Base-by-base conservation (phyloP, 2,329 filamentous ascomycete species). In the Madurella mycetomatis region DNA sequence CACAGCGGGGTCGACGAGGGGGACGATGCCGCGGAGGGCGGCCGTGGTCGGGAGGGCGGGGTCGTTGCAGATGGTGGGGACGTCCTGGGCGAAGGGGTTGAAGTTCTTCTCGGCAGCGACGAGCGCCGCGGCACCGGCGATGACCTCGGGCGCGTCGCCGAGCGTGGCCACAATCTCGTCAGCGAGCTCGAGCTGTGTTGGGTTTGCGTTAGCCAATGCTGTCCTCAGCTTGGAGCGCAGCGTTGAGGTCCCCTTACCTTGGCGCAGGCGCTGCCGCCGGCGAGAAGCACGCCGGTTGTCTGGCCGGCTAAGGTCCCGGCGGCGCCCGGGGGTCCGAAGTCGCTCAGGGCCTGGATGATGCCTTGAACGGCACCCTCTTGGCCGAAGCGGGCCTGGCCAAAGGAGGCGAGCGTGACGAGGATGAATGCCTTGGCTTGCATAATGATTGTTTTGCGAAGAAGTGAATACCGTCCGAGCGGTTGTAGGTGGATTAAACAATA, bases 71-170 rank as follows among this genome's bases (percentile, higher is more conserved):
- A 89, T 79, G 57, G 76, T 81, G 16, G 82, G 84, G 34, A 82
- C 75, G 63, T 72, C 73, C 58, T 80, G 77, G 53, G 70, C 79
- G 60, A 83, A 87, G 49, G 83, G 83, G 73, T 88, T 88, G 74
- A 86, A 86, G 78, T 88, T 88, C 70, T 86, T 84, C 75, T 87
- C 85, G 4, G 85, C 84, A 25, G 80, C 78, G 13, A 87, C 84
- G 39, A 87, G 76, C 15, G 78, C 79, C 54, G 77, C 77, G 16
- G 85, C 85, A 17, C 82, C 85, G 13, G 77, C 75, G 54, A 88
- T 73, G 60, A 84, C 83, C 57, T 77, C 72, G n/a, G 76, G 70
- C 61, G 82, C 81, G 44, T 71, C 77, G 50, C 85, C 85, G 34
- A 87, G 82, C 50, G 80, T 70, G 9, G 76, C 64, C 57, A 87